phyloP scores from a whole-genome alignment of 257 asterid genomes.

The Thymus quinquecostatus region DNA sequence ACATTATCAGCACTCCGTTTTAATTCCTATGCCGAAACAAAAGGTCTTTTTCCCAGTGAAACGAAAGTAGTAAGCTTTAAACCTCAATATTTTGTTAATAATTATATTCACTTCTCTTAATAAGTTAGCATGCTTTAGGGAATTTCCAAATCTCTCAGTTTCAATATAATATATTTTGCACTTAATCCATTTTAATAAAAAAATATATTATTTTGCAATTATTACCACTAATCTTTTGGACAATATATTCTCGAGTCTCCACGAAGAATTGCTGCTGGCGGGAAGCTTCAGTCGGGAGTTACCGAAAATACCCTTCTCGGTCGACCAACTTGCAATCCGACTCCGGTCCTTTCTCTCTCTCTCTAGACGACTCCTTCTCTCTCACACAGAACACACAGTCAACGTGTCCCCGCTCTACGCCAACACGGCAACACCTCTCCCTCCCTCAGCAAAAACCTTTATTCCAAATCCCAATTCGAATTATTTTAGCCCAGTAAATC shows the following conservation, averaged over 20 bases:
- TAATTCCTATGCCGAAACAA: too few species aligned
- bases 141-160: background rate
- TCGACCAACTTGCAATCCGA: constrained; percentile 1
- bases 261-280: constrained; percentile 8
- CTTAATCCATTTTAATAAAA: too few species aligned
- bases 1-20: too few species aligned
- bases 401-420: constrained; percentile 40
- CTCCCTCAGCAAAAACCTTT: constrained; percentile 26
- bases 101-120: background rate
- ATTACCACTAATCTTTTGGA: too few species aligned
- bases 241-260: background rate
- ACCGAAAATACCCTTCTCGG: constrained; percentile 23
- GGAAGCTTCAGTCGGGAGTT: constrained; percentile 5
- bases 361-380: constrained; percentile 25
- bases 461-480: constrained; percentile 42
- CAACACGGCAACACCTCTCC: constrained; percentile 12
- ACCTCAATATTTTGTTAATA: background rate
- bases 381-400: constrained; percentile 42
- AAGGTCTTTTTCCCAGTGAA: too few species aligned
- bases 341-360: constrained; percentile 25
- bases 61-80: background rate
- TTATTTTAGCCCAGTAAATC: constrained; percentile 25
- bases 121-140: background rate
- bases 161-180: background rate
- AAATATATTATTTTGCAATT: too few species aligned